These are phyloP conservation scores for Stephania cephalantha DNA, from an alignment of 164 flowering plant species.

Conservation along the genomic window DNA sequence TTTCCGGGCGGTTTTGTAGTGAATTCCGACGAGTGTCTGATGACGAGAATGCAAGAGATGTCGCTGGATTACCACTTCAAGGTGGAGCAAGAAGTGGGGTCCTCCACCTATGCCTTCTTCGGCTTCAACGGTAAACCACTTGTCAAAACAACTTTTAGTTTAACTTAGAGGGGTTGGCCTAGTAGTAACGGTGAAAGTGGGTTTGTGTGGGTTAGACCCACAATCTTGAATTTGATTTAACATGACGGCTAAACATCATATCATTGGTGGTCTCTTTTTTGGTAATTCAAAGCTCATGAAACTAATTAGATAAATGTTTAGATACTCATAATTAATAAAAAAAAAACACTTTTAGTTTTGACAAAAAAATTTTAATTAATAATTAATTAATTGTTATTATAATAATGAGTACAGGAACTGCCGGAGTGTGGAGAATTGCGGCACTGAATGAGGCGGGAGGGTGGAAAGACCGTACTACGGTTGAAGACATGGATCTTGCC, in stretches of 20 bases:
- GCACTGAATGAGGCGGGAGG: conserved; percentile 95
- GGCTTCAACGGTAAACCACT: conserved; percentile 43
- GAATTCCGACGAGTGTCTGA: conserved; percentile 83
- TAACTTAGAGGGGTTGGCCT: no score
- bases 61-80: conserved; percentile 92
- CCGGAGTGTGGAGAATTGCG: conserved; percentile 93
- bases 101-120: conserved; percentile 92
- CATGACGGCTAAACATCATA: no score
- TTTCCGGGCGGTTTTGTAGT: conserved; percentile 37
- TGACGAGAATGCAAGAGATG: conserved; percentile 99
- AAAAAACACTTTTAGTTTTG: neutral
- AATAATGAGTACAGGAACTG: conserved; percentile 53
- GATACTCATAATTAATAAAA: no score
- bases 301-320: no score
- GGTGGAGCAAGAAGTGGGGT: conserved; percentile 99
- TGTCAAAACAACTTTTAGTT: neutral
- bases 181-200: no score
- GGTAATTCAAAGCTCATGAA: no score
- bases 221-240: no score
- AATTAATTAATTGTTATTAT: neutral
- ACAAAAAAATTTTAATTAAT: neutral
- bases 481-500: conserved; percentile 98
- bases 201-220: no score
- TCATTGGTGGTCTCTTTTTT: no score
- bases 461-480: conserved; percentile 94